Evolutionary conservation across 257 asterid species (phyloP).

Genomic region (Gentiana macrophylla): DNA sequence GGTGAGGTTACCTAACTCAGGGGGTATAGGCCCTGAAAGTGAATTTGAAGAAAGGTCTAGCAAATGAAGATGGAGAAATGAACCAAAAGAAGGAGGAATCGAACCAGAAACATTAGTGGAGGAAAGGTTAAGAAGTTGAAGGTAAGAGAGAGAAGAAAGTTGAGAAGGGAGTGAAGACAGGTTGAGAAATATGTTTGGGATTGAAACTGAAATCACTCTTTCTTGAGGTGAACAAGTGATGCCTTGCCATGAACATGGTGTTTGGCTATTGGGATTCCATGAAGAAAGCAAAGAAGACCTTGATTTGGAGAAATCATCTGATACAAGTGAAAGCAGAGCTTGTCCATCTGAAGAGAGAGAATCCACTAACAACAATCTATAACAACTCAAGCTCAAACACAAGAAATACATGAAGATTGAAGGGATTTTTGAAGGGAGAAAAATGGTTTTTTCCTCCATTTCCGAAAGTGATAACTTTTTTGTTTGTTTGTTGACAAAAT

Average conservation of each 20-base stretch:
- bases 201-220: conserved; percentile 72
- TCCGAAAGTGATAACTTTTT: conserved; percentile 3
- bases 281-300: conserved; percentile 64
- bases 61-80: conserved; percentile 48
- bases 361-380: conserved; percentile 8
- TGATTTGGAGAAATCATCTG: conserved; percentile 43
- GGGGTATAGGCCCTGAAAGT: conserved; percentile 52
- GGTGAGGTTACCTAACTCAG: conserved; percentile 46
- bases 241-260: conserved; percentile 94
- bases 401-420: conserved; percentile 17
- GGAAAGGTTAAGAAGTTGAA: conserved; percentile 82
- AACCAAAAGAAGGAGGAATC: conserved; percentile 58
- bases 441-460: conserved; percentile 31
- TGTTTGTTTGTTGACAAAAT: background rate
- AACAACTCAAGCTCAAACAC: conserved; percentile 13
- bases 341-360: conserved; percentile 71
- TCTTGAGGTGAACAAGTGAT: conserved; percentile 81
- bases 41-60: conserved; percentile 71
- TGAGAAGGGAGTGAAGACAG: conserved; percentile 58
- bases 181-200: conserved; percentile 73
- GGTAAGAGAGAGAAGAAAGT: conserved; percentile 65
- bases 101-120: conserved; percentile 75
- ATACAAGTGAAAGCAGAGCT: conserved; percentile 70
- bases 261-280: conserved; percentile 59
- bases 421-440: conserved; percentile 4